Base-by-base conservation (phyloP, 1,139 yeast species). In the Debaryomyces udenii region DNA sequence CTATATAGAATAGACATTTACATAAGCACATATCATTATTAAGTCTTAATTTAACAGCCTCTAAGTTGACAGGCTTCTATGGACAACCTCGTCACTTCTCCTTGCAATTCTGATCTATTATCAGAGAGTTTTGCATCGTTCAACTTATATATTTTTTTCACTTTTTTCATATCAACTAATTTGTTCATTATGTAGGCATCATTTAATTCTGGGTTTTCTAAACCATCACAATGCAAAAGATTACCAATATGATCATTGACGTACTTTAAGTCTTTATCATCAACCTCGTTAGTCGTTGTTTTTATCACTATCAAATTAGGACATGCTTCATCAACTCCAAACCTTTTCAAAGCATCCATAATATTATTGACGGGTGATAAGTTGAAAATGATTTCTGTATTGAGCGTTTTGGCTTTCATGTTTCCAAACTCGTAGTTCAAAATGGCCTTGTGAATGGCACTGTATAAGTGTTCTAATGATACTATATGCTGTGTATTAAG, bases 281-380 rank as follows among this genome's bases (percentile, higher is more conserved):
- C 48, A 5, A 47, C 44, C 0, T 35, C 44, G 2, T 27, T 37
- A 1, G 37, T 29, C n/a, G 57, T 18, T 2, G 70, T 59, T 42
- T 66, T 68, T n/a, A 73, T 51, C 9, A 61, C 67, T 3, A 72
- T 54, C 9, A 68, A 47, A 37, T 59, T 60, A 9, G 52, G 46
- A 33, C 65, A 55, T 13, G 52, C 47, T 11, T 58, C 59, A 50
- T 66, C 72, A 13, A 73, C 62, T 1, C 78, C 78, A 52, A 73
- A 73, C 41, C 67, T 50, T 40, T 60, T 65, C 45, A 73, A 57
- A 1, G 78, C 75, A 43, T 73, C 77, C 59, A 63, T 60, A 35
- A 73, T 68, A 44, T 70, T 72, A 55, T 71, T 73, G 11, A 67
- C 59, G 2, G 78, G 76, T 3, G 74, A 68, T 43, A 73, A 58